These are phyloP conservation scores for Vitis vinifera DNA, from an alignment of 164 flowering plant species.

Conservation along the genomic window DNA sequence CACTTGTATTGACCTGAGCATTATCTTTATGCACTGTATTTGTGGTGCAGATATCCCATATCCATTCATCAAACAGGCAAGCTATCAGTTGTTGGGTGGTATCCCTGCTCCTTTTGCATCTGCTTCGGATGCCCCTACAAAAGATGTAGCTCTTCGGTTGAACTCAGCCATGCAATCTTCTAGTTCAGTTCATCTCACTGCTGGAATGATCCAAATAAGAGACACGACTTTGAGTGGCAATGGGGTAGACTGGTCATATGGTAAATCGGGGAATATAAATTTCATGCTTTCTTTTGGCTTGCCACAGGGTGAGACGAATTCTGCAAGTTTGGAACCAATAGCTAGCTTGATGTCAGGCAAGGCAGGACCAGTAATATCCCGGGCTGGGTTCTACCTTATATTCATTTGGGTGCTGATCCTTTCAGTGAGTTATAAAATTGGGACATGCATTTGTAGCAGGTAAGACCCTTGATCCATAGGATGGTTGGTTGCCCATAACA, in stretches of 20 bases:
- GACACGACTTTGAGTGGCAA: constrained; percentile 25
- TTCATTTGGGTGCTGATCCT: constrained; percentile 47
- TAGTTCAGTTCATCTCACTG: constrained; percentile 49
- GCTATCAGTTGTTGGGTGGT: constrained; percentile 43
- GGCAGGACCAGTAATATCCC: constrained; percentile 23
- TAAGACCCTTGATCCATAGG: constrained; percentile 1
- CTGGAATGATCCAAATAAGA: constrained; percentile 54
- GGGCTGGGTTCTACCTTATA: constrained; percentile 36
- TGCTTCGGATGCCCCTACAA: constrained; percentile 56
- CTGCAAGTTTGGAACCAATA: constrained; percentile 14
- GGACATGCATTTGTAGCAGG: constrained; percentile 31
- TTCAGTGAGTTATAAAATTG: constrained; percentile 45
- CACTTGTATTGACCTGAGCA: neutral
- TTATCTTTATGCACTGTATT: neutral
- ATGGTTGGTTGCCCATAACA: no score
- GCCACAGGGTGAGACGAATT: constrained; percentile 17
- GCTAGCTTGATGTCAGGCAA: constrained; percentile 30
- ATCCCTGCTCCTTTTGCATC: constrained; percentile 65
- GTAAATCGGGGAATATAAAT: constrained; percentile 38
- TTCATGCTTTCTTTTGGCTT: constrained; percentile 32
- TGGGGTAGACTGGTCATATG: constrained; percentile 28
- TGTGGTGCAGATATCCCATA: constrained; percentile 41
- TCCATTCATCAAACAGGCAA: constrained; percentile 37
- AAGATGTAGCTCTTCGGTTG: constrained; percentile 36
- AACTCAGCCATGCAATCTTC: constrained; percentile 41